Evolutionary conservation across 352 stramenopile genomes (phyloP).

Genomic region (Pythium graminicola): DNA sequence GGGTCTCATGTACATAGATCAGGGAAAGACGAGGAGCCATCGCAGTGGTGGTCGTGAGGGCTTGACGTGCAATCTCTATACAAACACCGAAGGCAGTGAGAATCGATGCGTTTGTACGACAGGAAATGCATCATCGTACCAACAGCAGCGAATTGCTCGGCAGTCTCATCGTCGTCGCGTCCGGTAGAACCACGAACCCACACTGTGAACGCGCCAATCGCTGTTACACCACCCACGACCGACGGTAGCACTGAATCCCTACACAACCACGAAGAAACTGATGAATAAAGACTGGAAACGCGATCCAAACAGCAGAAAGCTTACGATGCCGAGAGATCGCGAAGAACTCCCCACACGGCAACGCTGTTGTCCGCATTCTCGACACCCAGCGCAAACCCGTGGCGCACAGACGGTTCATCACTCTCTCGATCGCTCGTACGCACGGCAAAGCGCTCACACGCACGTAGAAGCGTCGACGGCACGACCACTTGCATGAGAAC

Average conservation of each 20-base stretch:
- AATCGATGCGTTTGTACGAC: not conserved
- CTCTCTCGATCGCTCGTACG: slow-evolving; percentile 7
- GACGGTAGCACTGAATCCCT: slow-evolving; percentile 15
- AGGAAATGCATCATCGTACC: not conserved
- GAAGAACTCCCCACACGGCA: slow-evolving; percentile 13
- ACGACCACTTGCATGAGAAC: slow-evolving; percentile 11
- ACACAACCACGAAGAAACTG: not conserved
- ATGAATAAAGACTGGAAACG: too few relatives aligned
- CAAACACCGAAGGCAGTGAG: not conserved
- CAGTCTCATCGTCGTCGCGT: slow-evolving; percentile 3
- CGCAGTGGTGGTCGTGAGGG: not conserved
- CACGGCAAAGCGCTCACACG: slow-evolving; percentile 29
- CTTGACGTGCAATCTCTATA: not conserved
- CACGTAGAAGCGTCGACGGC: slow-evolving; percentile 30
- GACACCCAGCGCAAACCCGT: slow-evolving; percentile 25
- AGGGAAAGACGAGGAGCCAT: slow-evolving; percentile 9
- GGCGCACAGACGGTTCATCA: not conserved
- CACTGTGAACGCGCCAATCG: slow-evolving; percentile 26
- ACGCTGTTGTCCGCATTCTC: slow-evolving; percentile 1
- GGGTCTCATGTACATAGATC: slow-evolving; percentile 22
- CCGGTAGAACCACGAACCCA: slow-evolving; percentile 5
- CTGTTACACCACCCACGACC: slow-evolving; percentile 24
- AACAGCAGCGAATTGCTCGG: slow-evolving; percentile 7
- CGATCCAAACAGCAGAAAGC: too few relatives aligned
- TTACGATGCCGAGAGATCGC: slow-evolving; percentile 6